These are phyloP conservation scores for Astrothelium subdiscretum DNA, from an alignment of 495 filamentous ascomycete genomes.

Conservation along the genomic window DNA sequence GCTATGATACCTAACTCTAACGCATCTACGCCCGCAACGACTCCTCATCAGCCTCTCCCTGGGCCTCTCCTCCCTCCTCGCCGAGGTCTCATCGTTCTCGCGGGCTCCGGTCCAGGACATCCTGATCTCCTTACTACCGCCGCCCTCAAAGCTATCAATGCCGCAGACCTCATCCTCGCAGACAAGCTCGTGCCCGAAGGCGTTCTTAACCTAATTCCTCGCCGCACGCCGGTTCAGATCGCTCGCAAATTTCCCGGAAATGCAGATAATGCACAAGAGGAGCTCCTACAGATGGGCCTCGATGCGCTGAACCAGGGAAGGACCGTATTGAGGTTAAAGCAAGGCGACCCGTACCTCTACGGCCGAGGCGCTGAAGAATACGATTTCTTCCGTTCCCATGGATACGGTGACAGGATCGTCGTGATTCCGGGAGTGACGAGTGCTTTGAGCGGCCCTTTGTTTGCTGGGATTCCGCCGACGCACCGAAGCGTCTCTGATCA, in stretches of 20 bases:
- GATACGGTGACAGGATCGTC: conserved; percentile 42
- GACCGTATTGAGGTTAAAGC: conserved; percentile 80
- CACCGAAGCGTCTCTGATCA: conserved; percentile 86
- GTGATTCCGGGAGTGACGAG: conserved; percentile 88
- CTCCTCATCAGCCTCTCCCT: conserved; percentile 5
- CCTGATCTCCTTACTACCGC: conserved; percentile 84
- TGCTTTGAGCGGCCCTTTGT: conserved; percentile 74
- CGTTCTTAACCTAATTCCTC: conserved; percentile 79
- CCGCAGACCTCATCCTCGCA: conserved; percentile 78
- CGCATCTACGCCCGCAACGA: conserved; percentile 9
- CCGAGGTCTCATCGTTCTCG: conserved; percentile 66
- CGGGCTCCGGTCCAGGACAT: conserved; percentile 87
- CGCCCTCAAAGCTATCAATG: conserved; percentile 72
- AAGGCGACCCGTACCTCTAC: conserved; percentile 94
- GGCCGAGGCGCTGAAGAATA: conserved; percentile 89
- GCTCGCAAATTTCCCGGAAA: conserved; percentile 97
- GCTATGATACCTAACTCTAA: conserved; percentile 8
- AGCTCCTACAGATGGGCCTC: conserved; percentile 72
- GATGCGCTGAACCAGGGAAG: conserved; percentile 58
- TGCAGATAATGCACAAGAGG: conserved; percentile 83
- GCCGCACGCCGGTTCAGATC: conserved; percentile 79
- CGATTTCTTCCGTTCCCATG: conserved; percentile 66
- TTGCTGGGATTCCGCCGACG: conserved; percentile 77
- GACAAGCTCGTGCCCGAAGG: conserved; percentile 91
- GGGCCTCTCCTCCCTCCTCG: conserved; percentile 7